Base-by-base conservation (phyloP, 306 rosid species). In the Castanea crenata region DNA sequence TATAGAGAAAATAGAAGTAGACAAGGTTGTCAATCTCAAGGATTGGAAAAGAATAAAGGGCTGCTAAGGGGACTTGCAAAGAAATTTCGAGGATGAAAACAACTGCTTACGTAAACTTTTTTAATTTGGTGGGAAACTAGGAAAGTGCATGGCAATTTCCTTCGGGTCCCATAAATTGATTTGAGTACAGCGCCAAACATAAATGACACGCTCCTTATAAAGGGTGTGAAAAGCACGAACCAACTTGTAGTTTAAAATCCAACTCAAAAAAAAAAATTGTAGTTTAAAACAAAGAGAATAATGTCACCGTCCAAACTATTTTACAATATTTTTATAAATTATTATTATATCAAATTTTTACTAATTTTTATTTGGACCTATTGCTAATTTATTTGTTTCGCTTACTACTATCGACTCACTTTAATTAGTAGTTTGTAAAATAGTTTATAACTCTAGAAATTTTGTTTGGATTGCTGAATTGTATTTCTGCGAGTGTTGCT, bases 61-160 rank as follows among this genome's bases (percentile, higher is more conserved):
- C 16, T 20, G 19, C 64, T 18, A 4, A 21, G 76, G 76, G 84
- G 55, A 69, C 5, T 57, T 80, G 67, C 83, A 4, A 55, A 12
- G 87, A 81, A 86, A 34, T 83, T 86, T 44, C 89, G 21, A 1
- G 51, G 73, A 25, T 6, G 32, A 31, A 41, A 51, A 10, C 1
- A 14, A 2, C 18, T 12, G 4, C 16, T 11, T 49, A 29, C 54
- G 62, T 68, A 4, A 9, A 34, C 27, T 2, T 44, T 14, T 2
- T 16, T 29, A 51, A 38, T 38, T 35, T 23, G 51, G 67, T 56
- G 76, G 23, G 12, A 14, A 55, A 1, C 11, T 41, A 41, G 87
- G 90, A 85, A 87, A 57, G 3, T 87, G 85, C 91, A 57, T 71
- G 77, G 88, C 19, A 82, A 46, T 27, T 87, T 87, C 89, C 78